phyloP scores from a whole-genome alignment of 306 rosid species.

The Delonix regia region DNA sequence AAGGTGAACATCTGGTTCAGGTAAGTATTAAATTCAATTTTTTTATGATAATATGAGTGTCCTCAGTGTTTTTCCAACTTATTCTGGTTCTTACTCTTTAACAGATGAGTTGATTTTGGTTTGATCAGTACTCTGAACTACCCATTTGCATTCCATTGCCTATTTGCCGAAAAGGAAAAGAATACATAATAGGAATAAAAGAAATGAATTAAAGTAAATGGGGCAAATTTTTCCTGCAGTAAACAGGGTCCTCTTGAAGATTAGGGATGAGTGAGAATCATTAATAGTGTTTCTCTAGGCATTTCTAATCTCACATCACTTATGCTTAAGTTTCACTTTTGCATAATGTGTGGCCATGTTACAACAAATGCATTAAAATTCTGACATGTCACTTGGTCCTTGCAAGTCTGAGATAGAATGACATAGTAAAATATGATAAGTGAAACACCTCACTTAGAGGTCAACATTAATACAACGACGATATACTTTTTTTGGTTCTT shows the following conservation, averaged over 20 bases:
- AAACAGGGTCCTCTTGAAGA: background rate
- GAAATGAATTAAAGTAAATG: constrained; percentile 1
- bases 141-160: constrained; percentile 8
- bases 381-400: background rate
- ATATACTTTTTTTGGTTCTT: too few species aligned
- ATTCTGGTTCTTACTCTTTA: constrained; percentile 11
- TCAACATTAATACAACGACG: too few species aligned
- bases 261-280: background rate
- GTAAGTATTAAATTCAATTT: constrained; percentile 42
- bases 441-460: too few species aligned
- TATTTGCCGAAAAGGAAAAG: background rate
- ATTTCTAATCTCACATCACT: background rate
- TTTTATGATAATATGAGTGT: constrained; percentile 4
- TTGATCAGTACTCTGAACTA: constrained; percentile 17
- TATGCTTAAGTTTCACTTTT: background rate
- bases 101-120: background rate
- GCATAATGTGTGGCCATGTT: background rate
- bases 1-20: constrained; percentile 96
- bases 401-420: background rate
- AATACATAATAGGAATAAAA: background rate
- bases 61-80: background rate
- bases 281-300: constrained; percentile 2
- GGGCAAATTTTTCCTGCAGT: background rate
- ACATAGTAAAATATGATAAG: background rate
- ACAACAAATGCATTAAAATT: background rate